Evolutionary conservation across 257 asterid genomes (phyloP).

Genomic region (Knoxia roxburghii): DNA sequence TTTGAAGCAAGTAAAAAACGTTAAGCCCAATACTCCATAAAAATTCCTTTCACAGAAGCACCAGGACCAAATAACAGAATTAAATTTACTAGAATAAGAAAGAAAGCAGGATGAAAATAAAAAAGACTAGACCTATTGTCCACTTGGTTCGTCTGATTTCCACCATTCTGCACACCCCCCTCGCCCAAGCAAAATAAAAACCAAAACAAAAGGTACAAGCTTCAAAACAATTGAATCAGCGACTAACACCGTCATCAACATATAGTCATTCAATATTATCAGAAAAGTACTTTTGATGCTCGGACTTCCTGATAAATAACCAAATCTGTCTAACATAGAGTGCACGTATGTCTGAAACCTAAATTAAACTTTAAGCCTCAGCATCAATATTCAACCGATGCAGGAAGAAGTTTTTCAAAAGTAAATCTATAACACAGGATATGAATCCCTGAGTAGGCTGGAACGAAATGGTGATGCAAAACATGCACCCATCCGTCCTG

Average conservation of each 20-base stretch:
- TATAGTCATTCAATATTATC: neutral
- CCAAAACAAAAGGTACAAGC: too few relatives aligned
- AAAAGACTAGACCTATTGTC: too few relatives aligned
- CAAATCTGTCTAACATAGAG: neutral
- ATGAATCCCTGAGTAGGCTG: too few relatives aligned
- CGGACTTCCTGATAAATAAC: neutral
- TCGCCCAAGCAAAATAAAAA: too few relatives aligned
- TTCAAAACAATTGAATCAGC: neutral
- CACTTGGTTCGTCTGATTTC: too few relatives aligned
- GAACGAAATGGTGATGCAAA: neutral
- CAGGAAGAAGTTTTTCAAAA: neutral
- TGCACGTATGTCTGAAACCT: neutral
- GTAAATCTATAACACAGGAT: neutral
- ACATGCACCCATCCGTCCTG: too few relatives aligned
- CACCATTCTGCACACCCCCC: too few relatives aligned
- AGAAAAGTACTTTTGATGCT: neutral
- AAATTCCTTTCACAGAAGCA: neutral
- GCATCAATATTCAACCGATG: neutral
- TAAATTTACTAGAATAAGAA: too few relatives aligned
- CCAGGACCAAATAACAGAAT: too few relatives aligned
- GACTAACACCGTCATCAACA: neutral
- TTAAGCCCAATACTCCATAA: too few relatives aligned
- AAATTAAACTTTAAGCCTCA: neutral
- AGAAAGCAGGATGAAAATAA: neutral
- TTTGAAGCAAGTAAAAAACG: neutral